phyloP scores from a whole-genome alignment of 305 asterid species.

The Lippia alba region DNA sequence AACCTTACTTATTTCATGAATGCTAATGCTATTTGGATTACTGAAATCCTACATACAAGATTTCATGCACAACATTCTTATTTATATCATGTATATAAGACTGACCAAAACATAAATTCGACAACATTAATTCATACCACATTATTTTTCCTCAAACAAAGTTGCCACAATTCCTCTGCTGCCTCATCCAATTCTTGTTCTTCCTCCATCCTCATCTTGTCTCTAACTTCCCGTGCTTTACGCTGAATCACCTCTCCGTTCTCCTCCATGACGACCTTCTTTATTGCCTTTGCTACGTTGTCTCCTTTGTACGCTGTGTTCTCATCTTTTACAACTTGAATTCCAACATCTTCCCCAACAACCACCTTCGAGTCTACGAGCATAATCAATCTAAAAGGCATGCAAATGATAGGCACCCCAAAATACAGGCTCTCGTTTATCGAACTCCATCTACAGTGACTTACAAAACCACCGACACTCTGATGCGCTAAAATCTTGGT shows the following conservation, averaged over 20 bases:
- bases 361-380: slow-evolving; percentile 33
- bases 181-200: slow-evolving; percentile 9
- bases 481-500: slow-evolving; percentile 33
- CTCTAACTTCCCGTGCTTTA: neutral
- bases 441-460: slow-evolving; percentile 50
- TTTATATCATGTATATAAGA: neutral
- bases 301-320: slow-evolving; percentile 24
- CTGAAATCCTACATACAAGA: neutral
- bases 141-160: slow-evolving; percentile 20
- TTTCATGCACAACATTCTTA: neutral
- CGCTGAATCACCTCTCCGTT: neutral
- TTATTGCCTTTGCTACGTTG: slow-evolving; percentile 40
- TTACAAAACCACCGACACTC: slow-evolving; percentile 33
- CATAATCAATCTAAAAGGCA: slow-evolving; percentile 40
- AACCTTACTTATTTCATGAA: neutral
- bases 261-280: slow-evolving; percentile 37
- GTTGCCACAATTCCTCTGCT: slow-evolving; percentile 28
- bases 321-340: slow-evolving; percentile 20
- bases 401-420: slow-evolving; percentile 39
- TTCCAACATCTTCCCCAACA: slow-evolving; percentile 35
- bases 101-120: neutral
- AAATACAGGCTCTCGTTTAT: slow-evolving; percentile 33
- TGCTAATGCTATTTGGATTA: too few species aligned
- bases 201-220: too few species aligned
- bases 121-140: neutral